phyloP scores from a whole-genome alignment of 257 asterid genomes.

The Voacanga thouarsii region DNA sequence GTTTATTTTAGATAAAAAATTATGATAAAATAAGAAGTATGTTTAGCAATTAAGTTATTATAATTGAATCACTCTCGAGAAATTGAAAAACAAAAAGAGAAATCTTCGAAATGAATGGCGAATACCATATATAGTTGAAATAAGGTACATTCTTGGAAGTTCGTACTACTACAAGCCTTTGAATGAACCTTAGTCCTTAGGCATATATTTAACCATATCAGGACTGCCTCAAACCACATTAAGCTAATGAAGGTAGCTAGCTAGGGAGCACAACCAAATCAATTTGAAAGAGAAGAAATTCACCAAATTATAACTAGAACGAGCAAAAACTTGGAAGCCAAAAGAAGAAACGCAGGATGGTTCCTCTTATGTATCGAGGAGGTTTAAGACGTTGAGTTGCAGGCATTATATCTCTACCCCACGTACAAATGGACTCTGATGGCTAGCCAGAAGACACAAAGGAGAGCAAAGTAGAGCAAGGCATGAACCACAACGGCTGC shows the following conservation, averaged over 20 bases:
- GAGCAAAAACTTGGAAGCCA: no score
- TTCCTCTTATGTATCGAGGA: background rate
- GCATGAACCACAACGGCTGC: conserved; percentile 50
- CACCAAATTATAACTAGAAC: background rate
- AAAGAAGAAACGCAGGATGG: background rate
- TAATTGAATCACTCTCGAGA: no score
- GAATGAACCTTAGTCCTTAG: background rate
- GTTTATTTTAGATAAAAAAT: no score
- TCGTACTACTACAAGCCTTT: background rate
- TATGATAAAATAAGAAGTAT: no score
- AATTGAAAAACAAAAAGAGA: no score
- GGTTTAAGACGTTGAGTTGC: no score
- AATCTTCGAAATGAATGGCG: no score
- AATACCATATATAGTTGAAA: no score
- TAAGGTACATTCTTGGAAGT: background rate
- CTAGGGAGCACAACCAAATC: background rate
- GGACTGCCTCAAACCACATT: background rate
- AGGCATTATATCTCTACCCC: conserved; percentile 7
- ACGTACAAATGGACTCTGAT: conserved; percentile 41
- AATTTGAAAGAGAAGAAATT: background rate
- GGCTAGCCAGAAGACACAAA: conserved; percentile 41
- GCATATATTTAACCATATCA: background rate
- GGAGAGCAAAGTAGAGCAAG: conserved; percentile 47
- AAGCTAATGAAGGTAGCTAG: background rate
- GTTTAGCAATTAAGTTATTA: no score